Conservation (phyloP, 208 protist genomes). For the Acanthamoeba healyi region DNA sequence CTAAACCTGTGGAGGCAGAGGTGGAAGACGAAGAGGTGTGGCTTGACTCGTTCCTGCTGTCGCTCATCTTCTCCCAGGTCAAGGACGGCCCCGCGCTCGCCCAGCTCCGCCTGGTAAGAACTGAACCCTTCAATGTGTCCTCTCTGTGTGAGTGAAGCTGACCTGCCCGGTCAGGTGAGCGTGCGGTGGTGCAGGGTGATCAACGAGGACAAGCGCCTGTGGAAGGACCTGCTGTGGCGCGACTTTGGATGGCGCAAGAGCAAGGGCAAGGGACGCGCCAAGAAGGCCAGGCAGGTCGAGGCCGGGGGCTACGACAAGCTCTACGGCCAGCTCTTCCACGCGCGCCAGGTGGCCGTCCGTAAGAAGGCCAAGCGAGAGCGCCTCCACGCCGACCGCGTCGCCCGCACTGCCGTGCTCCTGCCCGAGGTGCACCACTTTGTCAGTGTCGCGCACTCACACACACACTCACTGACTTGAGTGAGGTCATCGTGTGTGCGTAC, state of each 20-base stretch:
- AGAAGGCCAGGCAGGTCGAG: background rate
- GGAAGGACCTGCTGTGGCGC: background rate
- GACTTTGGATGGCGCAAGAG: background rate
- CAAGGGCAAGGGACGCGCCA: background rate
- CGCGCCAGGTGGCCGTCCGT: too few relatives aligned
- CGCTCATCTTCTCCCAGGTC: background rate
- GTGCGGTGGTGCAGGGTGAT: background rate
- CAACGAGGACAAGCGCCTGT: slow-evolving; percentile 40
- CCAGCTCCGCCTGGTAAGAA: background rate
- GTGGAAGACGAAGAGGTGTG: background rate
- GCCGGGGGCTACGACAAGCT: background rate
- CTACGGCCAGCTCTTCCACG: background rate
- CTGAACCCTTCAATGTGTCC: too few relatives aligned
- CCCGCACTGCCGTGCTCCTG: too few relatives aligned
- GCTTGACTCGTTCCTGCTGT: background rate
- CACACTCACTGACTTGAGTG: too few relatives aligned
- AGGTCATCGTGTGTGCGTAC: too few relatives aligned
- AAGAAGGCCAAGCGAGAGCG: too few relatives aligned
- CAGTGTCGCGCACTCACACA: too few relatives aligned
- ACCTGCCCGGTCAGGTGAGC: background rate
- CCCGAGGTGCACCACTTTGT: too few relatives aligned
- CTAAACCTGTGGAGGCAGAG: too few relatives aligned
- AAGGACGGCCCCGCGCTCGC: background rate
- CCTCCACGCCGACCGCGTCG: too few relatives aligned
- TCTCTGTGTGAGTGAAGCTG: too few relatives aligned